phyloP scores from a whole-genome alignment of 768 basidiomycete species.

The Lentinula boryana region DNA sequence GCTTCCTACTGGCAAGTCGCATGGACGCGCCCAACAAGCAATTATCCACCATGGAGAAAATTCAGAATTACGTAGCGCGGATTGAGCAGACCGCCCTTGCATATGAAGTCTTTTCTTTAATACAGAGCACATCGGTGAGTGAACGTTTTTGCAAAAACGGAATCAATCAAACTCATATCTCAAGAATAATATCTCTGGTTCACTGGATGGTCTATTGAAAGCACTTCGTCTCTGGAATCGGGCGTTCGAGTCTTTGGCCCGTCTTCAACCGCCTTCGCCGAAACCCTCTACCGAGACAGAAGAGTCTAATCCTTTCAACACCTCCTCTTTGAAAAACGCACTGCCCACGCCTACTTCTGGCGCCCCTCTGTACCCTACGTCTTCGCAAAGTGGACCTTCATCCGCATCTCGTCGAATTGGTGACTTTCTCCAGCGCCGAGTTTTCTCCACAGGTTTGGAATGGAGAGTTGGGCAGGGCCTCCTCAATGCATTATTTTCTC shows the following conservation, averaged over 20 bases:
- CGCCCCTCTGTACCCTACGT: constrained; percentile 17
- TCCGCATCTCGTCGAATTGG: constrained; percentile 17
- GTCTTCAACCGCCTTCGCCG: constrained; percentile 39
- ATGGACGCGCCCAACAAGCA: constrained; percentile 38
- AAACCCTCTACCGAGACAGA: constrained; percentile 19
- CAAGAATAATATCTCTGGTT: constrained; percentile 57
- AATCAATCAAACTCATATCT: neutral
- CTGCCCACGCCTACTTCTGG: neutral
- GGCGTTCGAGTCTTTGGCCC: constrained; percentile 61
- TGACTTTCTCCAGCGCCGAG: constrained; percentile 21
- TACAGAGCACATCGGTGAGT: constrained; percentile 62
- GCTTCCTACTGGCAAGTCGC: constrained; percentile 37
- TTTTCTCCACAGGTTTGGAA: constrained; percentile 51
- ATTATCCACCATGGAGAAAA: constrained; percentile 46
- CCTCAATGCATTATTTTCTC: constrained; percentile 55
- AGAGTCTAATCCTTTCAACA: constrained; percentile 57
- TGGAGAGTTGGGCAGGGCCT: constrained; percentile 77
- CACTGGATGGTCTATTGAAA: constrained; percentile 56
- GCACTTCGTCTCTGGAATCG: constrained; percentile 78
- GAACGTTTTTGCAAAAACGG: neutral
- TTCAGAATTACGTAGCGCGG: constrained; percentile 49
- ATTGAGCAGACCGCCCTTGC: constrained; percentile 74
- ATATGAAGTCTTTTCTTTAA: constrained; percentile 56
- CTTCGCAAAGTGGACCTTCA: constrained; percentile 17
- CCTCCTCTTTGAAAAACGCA: constrained; percentile 35